phyloP scores from a whole-genome alignment of 352 stramenopile species.

The Globisporangium barbulae region DNA sequence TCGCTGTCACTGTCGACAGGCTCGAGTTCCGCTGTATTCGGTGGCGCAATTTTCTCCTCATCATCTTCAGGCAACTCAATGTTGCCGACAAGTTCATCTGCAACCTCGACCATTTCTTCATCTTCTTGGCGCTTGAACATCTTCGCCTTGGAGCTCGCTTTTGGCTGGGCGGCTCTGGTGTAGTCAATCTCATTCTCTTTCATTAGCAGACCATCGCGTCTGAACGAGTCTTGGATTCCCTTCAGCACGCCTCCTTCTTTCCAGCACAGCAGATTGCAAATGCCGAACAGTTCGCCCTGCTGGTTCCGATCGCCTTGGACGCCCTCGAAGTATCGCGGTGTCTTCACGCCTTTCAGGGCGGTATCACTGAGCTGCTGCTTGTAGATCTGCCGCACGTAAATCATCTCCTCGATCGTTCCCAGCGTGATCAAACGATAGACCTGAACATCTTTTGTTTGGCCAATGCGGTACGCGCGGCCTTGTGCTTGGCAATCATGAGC shows the following conservation, averaged over 20 bases:
- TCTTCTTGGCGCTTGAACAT: constrained; percentile 9
- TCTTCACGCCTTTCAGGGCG: constrained; percentile 65
- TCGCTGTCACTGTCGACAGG: constrained; percentile 1
- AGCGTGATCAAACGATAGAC: constrained; percentile 84
- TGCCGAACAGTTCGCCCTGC: constrained; percentile 74
- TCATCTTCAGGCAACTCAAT: constrained; percentile 7
- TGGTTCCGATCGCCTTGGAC: constrained; percentile 73
- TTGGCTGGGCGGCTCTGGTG: constrained; percentile 11
- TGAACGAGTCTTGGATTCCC: constrained; percentile 70
- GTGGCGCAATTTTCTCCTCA: not conserved
- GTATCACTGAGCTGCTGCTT: constrained; percentile 84
- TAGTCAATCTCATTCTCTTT: constrained; percentile 60
- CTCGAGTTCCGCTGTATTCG: not conserved
- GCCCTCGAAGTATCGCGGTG: constrained; percentile 76
- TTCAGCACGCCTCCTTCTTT: constrained; percentile 72
- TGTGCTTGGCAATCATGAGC: constrained; percentile 82
- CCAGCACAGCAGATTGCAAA: constrained; percentile 74
- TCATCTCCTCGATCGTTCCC: constrained; percentile 88
- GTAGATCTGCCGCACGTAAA: constrained; percentile 86
- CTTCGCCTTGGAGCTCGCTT: constrained; percentile 1
- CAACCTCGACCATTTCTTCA: constrained; percentile 23
- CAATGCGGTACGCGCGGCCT: constrained; percentile 83
- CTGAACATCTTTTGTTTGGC: constrained; percentile 82
- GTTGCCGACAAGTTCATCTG: constrained; percentile 15
- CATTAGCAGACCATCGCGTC: constrained; percentile 50